Percentiles rank a stretch among this genome's conserved stretches.
phyloP scores from a whole-genome alignment of 2,329 filamentous ascomycete species.

The Bipolaris cookei region DNA sequence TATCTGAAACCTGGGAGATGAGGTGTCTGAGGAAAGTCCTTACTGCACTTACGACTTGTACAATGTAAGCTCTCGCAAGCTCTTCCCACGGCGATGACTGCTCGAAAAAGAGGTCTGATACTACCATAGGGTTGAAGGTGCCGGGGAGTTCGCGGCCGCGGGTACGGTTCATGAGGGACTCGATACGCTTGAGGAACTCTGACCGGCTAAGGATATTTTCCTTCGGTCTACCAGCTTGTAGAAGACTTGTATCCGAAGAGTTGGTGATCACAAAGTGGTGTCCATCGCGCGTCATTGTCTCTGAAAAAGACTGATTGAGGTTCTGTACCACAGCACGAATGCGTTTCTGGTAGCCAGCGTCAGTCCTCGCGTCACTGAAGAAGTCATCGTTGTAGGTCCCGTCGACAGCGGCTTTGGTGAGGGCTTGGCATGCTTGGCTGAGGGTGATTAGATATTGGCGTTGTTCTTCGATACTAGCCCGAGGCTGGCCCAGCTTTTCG shows the following conservation, averaged over 20 bases:
- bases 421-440: conserved; percentile 50
- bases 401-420: conserved; percentile 57
- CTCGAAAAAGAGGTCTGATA: conserved; percentile 64
- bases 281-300: too few species aligned
- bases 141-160: too few species aligned
- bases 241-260: too few species aligned
- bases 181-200: too few species aligned
- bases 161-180: too few species aligned
- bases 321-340: conserved; percentile 34
- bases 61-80: conserved; percentile 47
- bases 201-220: too few species aligned
- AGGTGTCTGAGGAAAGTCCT: conserved; percentile 13
- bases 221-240: too few species aligned
- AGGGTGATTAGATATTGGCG: conserved; percentile 55
- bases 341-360: conserved; percentile 25
- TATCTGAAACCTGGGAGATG: conserved; percentile 5
- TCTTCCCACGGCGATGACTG: conserved; percentile 62
- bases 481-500: conserved; percentile 55
- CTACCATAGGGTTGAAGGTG: too few species aligned
- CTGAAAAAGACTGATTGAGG: too few species aligned
- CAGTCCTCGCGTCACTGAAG: conserved; percentile 48
- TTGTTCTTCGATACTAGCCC: conserved; percentile 57
- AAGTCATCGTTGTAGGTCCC: conserved; percentile 56
- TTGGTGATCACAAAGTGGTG: too few species aligned
- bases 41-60: conserved; percentile 43